phyloP scores from a whole-genome alignment of 441 rosid genomes.

The Pelargonium myrrhifolium region DNA sequence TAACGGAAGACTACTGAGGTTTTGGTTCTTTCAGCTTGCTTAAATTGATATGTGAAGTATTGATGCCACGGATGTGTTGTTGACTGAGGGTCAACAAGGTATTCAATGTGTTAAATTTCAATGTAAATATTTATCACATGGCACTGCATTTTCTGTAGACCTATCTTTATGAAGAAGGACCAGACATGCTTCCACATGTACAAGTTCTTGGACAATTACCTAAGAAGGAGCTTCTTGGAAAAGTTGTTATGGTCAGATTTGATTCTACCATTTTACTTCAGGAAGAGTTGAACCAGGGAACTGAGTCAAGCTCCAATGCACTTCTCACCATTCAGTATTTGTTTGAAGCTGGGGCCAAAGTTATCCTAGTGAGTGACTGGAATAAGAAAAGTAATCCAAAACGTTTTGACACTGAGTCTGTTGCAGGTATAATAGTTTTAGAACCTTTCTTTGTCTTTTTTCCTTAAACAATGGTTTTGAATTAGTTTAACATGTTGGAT shows the following conservation, averaged over 20 bases:
- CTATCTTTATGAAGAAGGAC: constrained; percentile 26
- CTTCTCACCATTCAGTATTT: constrained; percentile 44
- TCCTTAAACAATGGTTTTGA: not conserved
- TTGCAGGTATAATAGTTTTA: constrained; percentile 37
- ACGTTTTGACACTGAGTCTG: constrained; percentile 28
- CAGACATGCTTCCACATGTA: constrained; percentile 36
- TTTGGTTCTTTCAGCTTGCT: not conserved
- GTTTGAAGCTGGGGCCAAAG: constrained; percentile 40
- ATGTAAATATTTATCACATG: not conserved
- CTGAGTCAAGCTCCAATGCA: constrained; percentile 30
- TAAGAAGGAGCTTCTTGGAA: constrained; percentile 41
- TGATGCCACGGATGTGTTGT: not conserved
- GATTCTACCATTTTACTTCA: constrained; percentile 43
- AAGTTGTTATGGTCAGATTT: constrained; percentile 68
- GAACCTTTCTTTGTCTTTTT: constrained; percentile 12
- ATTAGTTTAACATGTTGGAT: constrained; percentile 1
- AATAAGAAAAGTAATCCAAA: constrained; percentile 27
- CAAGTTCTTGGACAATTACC: constrained; percentile 57
- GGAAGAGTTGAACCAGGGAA: constrained; percentile 32
- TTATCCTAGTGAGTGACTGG: constrained; percentile 55
- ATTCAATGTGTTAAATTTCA: constrained; percentile 6
- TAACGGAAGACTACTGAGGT: not conserved
- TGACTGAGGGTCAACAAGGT: not conserved
- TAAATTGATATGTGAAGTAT: not conserved
- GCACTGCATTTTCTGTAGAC: constrained; percentile 27